A percentile compares a stretch with the other conserved stretches of the same genome.
These are phyloP conservation scores for Podila clonocystis DNA, from an alignment of 192 early-diverging fungal genomes.

Conservation along the genomic window DNA sequence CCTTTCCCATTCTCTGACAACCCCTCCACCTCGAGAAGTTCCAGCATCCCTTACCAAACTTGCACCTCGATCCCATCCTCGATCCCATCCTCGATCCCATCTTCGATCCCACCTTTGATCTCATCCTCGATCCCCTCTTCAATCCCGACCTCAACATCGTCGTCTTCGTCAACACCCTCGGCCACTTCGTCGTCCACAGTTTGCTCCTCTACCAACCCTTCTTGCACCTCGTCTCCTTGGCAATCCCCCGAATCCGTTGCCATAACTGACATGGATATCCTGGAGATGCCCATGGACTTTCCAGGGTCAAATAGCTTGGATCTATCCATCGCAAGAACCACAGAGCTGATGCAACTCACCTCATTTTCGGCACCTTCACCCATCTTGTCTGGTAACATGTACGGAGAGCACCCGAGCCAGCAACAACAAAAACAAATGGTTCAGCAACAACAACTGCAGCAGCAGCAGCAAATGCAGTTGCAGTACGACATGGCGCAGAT, in stretches of 20 bases:
- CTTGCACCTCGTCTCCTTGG: constrained; percentile 32
- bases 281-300: constrained; percentile 46
- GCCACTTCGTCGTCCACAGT: not conserved
- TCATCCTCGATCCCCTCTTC: not conserved
- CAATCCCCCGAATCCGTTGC: constrained; percentile 12
- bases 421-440: constrained; percentile 6
- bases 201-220: not conserved
- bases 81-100: too few relatives aligned
- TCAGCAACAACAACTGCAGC: constrained; percentile 18
- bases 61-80: too few relatives aligned
- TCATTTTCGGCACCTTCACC: not conserved
- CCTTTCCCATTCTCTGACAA: too few relatives aligned
- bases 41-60: too few relatives aligned
- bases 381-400: not conserved
- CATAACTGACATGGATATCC: constrained; percentile 24
- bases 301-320: constrained; percentile 2
- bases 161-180: constrained; percentile 1
- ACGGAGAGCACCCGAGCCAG: not conserved
- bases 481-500: constrained; percentile 36
- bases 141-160: not conserved
- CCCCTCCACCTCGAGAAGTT: too few relatives aligned
- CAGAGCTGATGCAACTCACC: not conserved
- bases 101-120: not conserved
- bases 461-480: constrained; percentile 27
- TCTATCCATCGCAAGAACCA: constrained; percentile 8